phyloP scores from a whole-genome alignment of 345 rosid species.

The Murraya paniculata region DNA sequence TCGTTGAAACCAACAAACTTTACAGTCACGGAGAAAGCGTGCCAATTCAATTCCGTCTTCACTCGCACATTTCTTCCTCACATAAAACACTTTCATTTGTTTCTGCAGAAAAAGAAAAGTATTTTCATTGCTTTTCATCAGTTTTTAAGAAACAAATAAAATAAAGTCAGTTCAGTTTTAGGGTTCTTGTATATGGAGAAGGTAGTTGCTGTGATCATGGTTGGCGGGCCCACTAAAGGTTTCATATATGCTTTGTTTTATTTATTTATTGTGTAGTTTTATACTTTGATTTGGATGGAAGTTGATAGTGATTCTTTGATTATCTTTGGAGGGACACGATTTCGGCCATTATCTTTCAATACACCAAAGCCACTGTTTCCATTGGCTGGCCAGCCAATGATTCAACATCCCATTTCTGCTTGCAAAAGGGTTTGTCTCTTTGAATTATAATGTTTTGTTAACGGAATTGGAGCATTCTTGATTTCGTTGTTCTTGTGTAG shows the following conservation, averaged over 20 bases:
- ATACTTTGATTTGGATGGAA: background rate
- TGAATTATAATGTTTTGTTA: background rate
- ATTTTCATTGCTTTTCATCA: background rate
- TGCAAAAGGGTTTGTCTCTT: conserved; percentile 60
- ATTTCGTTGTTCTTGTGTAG: conserved; percentile 27
- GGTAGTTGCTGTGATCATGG: conserved; percentile 87
- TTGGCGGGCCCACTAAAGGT: conserved; percentile 94
- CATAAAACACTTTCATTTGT: background rate
- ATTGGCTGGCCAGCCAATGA: conserved; percentile 88
- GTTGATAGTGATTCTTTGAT: conserved; percentile 7
- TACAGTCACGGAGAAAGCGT: background rate
- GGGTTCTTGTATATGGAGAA: conserved; percentile 44
- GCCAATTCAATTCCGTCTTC: background rate
- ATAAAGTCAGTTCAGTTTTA: background rate
- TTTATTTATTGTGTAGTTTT: background rate
- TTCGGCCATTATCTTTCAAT: conserved; percentile 76
- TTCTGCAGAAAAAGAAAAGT: background rate
- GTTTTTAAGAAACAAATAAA: background rate
- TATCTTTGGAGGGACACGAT: conserved; percentile 58
- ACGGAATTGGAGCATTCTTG: conserved; percentile 6
- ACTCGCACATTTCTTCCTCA: background rate
- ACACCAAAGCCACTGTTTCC: conserved; percentile 80
- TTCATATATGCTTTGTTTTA: background rate
- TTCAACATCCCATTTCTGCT: conserved; percentile 87
- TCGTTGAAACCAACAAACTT: background rate